phyloP scores from a whole-genome alignment of 129 eudicot genomes.

The Rutidosis leptorrhynchoides region DNA sequence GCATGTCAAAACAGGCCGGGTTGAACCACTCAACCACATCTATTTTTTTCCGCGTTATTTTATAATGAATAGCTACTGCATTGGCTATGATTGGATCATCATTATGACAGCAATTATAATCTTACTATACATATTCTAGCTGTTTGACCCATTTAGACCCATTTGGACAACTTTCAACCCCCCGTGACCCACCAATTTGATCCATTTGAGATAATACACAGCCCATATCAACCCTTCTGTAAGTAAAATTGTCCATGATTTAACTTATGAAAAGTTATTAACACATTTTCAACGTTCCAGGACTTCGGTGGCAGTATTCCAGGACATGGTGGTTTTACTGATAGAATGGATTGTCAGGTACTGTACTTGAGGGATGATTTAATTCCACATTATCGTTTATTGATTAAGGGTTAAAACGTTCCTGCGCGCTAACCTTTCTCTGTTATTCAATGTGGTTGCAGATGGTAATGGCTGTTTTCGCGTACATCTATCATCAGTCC shows the following conservation, averaged over 20 bases:
- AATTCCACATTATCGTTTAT: neutral
- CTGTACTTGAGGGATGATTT: neutral
- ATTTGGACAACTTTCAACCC: neutral
- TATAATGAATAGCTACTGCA: neutral
- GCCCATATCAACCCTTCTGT: neutral
- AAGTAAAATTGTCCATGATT: neutral
- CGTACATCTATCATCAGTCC: constrained; percentile 80
- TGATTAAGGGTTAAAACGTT: neutral
- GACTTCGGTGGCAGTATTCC: constrained; percentile 91
- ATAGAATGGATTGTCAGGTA: constrained; percentile 95
- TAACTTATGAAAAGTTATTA: neutral
- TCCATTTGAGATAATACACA: neutral
- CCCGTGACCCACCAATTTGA: neutral
- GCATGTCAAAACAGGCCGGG: neutral
- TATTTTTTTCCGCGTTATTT: neutral
- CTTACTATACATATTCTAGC: neutral
- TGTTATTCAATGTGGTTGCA: constrained; percentile 33
- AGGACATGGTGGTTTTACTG: constrained; percentile 89
- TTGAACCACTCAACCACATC: neutral
- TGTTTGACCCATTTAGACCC: neutral
- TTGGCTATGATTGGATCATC: neutral
- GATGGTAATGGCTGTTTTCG: constrained; percentile 95
- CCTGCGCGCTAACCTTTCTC: constrained; percentile 9
- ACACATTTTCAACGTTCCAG: constrained; percentile 24
- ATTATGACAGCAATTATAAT: neutral